Conservation (phyloP, 495 filamentous ascomycete species). For the Aspergillus bridgeri region DNA sequence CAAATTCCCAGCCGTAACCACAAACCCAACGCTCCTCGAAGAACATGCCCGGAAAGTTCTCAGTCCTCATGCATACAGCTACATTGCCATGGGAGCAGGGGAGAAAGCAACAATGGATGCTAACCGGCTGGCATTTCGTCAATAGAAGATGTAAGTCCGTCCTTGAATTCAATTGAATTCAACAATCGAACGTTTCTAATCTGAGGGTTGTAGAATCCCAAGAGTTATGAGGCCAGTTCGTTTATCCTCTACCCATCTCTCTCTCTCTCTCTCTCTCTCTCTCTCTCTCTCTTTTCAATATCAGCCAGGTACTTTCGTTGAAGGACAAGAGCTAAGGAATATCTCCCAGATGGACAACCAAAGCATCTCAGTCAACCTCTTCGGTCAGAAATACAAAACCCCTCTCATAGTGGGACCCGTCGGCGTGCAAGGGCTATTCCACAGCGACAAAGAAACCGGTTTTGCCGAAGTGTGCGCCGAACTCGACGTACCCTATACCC, state of each 20-base stretch:
- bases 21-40: slow-evolving; percentile 58
- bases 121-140: slow-evolving; percentile 60
- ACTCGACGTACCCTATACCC: slow-evolving; percentile 50
- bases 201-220: slow-evolving; percentile 41
- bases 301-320: no score
- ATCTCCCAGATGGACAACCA: slow-evolving; percentile 29
- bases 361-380: slow-evolving; percentile 53
- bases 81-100: slow-evolving; percentile 62
- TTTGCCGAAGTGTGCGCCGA: slow-evolving; percentile 51
- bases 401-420: slow-evolving; percentile 58
- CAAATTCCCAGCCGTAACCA: slow-evolving; percentile 51
- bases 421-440: slow-evolving; percentile 57
- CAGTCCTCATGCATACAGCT: slow-evolving; percentile 50
- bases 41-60: slow-evolving; percentile 51
- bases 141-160: slow-evolving; percentile 60
- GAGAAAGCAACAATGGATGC: slow-evolving; percentile 63
- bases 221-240: slow-evolving; percentile 39
- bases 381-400: slow-evolving; percentile 49
- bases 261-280: no score
- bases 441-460: slow-evolving; percentile 51
- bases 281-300: no score
- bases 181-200: no score
- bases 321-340: no score
- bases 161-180: no score
- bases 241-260: no score